These are phyloP conservation scores for Aspergillus caelatus DNA, from an alignment of 2,329 filamentous ascomycete species.

Conservation along the genomic window DNA sequence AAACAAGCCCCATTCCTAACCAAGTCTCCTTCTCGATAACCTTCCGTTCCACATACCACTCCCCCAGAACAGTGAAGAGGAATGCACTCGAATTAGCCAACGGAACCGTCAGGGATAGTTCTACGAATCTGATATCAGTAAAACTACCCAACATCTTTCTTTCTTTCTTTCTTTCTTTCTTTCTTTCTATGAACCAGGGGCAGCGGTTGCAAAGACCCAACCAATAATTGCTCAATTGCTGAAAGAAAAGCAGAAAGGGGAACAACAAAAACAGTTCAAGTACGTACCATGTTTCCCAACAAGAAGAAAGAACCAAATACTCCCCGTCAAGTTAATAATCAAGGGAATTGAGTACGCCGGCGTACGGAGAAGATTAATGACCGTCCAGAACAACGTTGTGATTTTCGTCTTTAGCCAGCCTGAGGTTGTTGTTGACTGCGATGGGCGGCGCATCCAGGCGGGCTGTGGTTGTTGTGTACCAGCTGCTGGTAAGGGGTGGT, in stretches of 20 bases:
- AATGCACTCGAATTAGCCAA: conserved; percentile 95
- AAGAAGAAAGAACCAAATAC: conserved; percentile 93
- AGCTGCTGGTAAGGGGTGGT: conserved; percentile 3
- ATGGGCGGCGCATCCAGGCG: conserved; percentile 23
- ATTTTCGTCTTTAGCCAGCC: conserved; percentile 67
- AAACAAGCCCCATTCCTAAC: conserved; percentile 77
- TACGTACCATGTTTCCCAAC: conserved; percentile 85
- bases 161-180: too few species aligned
- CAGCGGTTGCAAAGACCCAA: too few species aligned
- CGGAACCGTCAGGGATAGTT: conserved; percentile 88
- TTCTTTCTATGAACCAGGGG: too few species aligned
- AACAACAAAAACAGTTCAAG: too few species aligned
- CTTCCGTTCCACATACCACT: conserved; percentile 93
- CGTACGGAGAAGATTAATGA: conserved; percentile 75
- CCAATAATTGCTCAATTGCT: too few species aligned
- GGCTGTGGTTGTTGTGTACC: not conserved
- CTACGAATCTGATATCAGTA: conserved; percentile 47
- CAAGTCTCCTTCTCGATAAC: conserved; percentile 85
- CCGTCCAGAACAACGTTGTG: conserved; percentile 70
- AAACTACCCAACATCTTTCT: too few species aligned
- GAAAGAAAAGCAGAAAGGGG: too few species aligned
- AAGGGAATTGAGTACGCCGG: conserved; percentile 84
- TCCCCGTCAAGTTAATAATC: conserved; percentile 86
- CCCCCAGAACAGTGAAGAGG: conserved; percentile 90
- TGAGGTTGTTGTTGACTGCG: not conserved